Evolutionary conservation across 1,284 basidiomycete species (phyloP), one percentile per base, ranked within the genome.

Genomic region (Melampsora medusae): DNA sequence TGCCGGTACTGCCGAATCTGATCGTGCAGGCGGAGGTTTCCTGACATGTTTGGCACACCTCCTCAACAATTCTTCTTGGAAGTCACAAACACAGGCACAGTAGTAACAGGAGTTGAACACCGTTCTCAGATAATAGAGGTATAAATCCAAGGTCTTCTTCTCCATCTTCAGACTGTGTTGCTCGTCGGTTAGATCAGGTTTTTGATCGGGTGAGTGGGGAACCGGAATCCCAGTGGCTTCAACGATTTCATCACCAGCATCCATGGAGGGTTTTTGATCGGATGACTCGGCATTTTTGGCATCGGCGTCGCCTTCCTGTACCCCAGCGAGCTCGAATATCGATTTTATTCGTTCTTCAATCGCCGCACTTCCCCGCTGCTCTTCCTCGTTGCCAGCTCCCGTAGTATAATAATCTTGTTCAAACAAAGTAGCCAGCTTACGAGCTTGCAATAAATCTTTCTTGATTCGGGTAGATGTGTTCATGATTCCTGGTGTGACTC

Each of bases 101-200:
- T 97, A 97, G 85, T 94, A 97, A 87, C 95, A 95, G 81, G 91
- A 90, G 87, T 92, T 87, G 84, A 91, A 93, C 69, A 90, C 91
- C 82, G 88, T 86, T 80, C 92, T 90, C 81, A 94, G 85, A 84
- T 93, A 93, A 71, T 89, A 88, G 83, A 93, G 86, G 83, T 92
- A 92, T 83, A 93, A 84, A 85, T 95, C 92, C 83, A 94, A 86
- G 80, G 90, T 87, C 81, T 91, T 85, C 80, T 88, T 87, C 25
- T 56, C 53, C 81, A 87, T 87, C 6, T 28, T 56, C 53, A 28
- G 6, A 28, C 53, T 56, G 6, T 56, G 4, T 28, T 56, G n/a
- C 25, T 56, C 53, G 17, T 74, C 65, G n/a, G 65, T 12, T 22
- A 16, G 31, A n/a, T 17, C 12, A 12, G 35, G 64, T 35, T 72